Evolutionary conservation across 257 asterid species (phyloP), one percentile per base, ranked within the genome.

Genomic region (Nicotiana tomentosiformis): DNA sequence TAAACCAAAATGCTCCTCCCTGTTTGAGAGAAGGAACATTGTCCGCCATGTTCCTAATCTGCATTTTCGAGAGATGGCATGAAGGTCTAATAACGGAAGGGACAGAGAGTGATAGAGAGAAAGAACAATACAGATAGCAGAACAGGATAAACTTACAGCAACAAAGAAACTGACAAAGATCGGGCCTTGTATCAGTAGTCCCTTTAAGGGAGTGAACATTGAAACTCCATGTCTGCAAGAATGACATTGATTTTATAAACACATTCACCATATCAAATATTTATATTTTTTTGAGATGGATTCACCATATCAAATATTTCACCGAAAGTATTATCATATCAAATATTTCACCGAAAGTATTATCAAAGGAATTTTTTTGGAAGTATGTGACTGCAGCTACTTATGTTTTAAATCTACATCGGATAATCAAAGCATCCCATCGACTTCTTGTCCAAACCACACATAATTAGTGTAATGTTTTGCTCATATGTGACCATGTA

Each of bases 1-100:
- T 88, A 86, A 96, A 96, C 98, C 98, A 96, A 74, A 87, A 87
- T 83, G 88, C 84, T 69, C 99, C 99, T 16, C 99, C 99, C n/a
- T 91, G 88, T 87, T 92, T 92, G 88, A 94, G 92, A 68, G 99
- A 96, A 58, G 99, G 97, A 78, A 96, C 97, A 43, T 90, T 89
- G 81, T 91, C 98, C 35, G 88, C 96, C 99, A 96, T 91, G 89
- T 90, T 92, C 18, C 49, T 88, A 74, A 96, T 74, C 99, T 96
- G 93, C 86, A 86, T 55, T 26, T 76, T 76, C 46, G 7, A 15
- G 62, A 51, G 64, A 76, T 76, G 53, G 61, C 65, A 76, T 72
- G 65, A 64, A 76, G 29, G 46, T 51, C 80, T 16, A 76, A 51
- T 29, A 49, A 53, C 26, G 80, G 10, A 51, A 76, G 64, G 29